Conservation (phyloP, 1,284 basidiomycete species). For the Naganishia sp. region DNA sequence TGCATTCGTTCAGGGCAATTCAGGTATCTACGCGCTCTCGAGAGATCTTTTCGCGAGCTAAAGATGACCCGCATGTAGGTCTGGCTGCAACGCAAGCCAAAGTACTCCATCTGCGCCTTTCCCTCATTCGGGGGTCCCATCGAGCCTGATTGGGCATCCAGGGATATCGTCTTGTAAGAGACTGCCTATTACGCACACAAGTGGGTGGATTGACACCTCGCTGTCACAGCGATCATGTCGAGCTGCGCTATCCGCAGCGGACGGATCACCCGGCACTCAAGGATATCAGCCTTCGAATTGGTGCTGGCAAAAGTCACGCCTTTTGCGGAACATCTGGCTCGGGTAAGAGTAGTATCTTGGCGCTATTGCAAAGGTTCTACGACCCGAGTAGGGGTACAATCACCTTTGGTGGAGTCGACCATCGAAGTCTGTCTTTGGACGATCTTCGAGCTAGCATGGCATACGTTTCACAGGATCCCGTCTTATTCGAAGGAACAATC, state of each 20-base stretch:
- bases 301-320: constrained; percentile 41
- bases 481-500: constrained; percentile 52
- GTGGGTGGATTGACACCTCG: no score
- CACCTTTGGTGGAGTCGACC: constrained; percentile 50
- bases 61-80: constrained; percentile 20
- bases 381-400: constrained; percentile 52
- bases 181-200: no score
- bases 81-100: constrained; percentile 44
- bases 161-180: constrained; percentile 36
- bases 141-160: constrained; percentile 21
- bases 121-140: not conserved
- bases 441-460: constrained; percentile 52
- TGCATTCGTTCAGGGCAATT: constrained; percentile 37
- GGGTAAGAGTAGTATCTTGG: constrained; percentile 42
- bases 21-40: constrained; percentile 34
- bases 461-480: constrained; percentile 56
- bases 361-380: constrained; percentile 55
- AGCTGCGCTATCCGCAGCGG: constrained; percentile 45
- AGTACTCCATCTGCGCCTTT: constrained; percentile 25
- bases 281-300: constrained; percentile 39
- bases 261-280: constrained; percentile 40
- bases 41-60: not conserved
- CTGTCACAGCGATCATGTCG: constrained; percentile 35
- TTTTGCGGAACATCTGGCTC: constrained; percentile 43
- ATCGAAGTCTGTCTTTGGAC: constrained; percentile 47